A percentile compares a stretch with the other conserved stretches of the same genome.
phyloP scores from a whole-genome alignment of 257 asterid species.

The Thymus mandschuricus region DNA sequence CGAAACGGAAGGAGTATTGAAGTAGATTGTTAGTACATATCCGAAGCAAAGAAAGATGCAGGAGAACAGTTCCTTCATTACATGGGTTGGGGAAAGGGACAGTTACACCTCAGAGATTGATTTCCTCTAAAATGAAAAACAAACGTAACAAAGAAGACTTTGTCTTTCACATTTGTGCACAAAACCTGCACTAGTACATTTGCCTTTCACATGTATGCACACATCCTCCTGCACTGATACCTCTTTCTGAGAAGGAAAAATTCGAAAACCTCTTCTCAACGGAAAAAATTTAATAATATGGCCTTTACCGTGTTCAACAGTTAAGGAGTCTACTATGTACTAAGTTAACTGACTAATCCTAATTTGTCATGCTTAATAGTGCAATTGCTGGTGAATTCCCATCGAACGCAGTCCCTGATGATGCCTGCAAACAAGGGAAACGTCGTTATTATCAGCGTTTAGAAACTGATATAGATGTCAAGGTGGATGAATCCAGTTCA shows the following conservation, averaged over 20 bases:
- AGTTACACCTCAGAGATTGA: neutral
- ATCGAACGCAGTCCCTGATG: slow-evolving; percentile 50
- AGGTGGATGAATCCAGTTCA: neutral
- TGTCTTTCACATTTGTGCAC: neutral
- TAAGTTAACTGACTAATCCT: slow-evolving; percentile 12
- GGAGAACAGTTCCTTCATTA: neutral
- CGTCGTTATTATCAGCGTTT: neutral
- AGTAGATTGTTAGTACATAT: too few relatives aligned
- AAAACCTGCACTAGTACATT: neutral
- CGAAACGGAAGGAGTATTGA: too few relatives aligned
- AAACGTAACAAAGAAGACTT: too few relatives aligned
- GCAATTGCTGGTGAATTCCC: slow-evolving; percentile 54
- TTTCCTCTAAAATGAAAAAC: neutral
- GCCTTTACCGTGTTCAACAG: neutral
- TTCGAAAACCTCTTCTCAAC: slow-evolving; percentile 35
- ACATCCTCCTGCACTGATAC: neutral
- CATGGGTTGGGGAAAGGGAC: neutral
- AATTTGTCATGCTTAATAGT: slow-evolving; percentile 51
- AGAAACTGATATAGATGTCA: neutral
- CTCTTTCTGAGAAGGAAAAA: slow-evolving; percentile 35
- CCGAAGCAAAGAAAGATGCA: neutral
- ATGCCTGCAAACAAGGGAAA: slow-evolving; percentile 50
- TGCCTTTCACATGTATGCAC: neutral
- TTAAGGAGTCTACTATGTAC: slow-evolving; percentile 3
- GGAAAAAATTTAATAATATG: neutral